phyloP scores from a whole-genome alignment of 192 early-diverging fungal species.

The Spizellomyces punctatus region DNA sequence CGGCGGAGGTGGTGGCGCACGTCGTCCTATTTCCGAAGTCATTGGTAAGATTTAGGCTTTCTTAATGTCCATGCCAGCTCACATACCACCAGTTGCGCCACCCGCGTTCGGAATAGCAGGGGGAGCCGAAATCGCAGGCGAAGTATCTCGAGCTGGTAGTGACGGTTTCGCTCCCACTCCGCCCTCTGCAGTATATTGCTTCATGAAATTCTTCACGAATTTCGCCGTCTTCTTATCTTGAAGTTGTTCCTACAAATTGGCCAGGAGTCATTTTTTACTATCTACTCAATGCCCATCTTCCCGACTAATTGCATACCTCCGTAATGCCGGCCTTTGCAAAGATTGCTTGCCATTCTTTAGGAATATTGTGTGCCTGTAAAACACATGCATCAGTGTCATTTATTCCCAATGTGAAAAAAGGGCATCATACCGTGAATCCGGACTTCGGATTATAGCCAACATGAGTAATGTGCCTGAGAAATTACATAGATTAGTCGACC shows the following conservation, averaged over 20 bases:
- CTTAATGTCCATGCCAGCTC: background rate
- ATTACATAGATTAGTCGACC: background rate
- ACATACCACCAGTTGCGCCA: background rate
- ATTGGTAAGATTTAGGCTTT: background rate
- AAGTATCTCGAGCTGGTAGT: slow-evolving; percentile 1
- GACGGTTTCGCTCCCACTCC: background rate
- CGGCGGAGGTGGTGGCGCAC: slow-evolving; percentile 42
- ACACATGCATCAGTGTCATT: background rate
- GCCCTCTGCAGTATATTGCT: slow-evolving; percentile 37
- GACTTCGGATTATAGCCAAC: slow-evolving; percentile 53
- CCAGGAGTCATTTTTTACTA: background rate
- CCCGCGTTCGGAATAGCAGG: slow-evolving; percentile 5
- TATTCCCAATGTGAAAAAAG: background rate
- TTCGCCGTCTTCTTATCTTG: slow-evolving; percentile 47
- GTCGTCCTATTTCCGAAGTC: background rate
- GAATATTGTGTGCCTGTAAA: slow-evolving; percentile 50
- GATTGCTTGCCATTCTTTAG: slow-evolving; percentile 57
- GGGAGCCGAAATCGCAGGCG: slow-evolving; percentile 15
- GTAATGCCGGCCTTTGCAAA: slow-evolving; percentile 61
- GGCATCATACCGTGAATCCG: slow-evolving; percentile 46
- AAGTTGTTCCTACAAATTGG: slow-evolving; percentile 40
- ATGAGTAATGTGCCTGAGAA: slow-evolving; percentile 45
- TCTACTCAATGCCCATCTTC: too few species aligned
- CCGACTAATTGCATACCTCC: background rate
- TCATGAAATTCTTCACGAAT: slow-evolving; percentile 54